Evolutionary conservation across 1,284 basidiomycete genomes (phyloP), one percentile per base, ranked within the genome.

Genomic region (Leccinum olivaceoglutinosum): DNA sequence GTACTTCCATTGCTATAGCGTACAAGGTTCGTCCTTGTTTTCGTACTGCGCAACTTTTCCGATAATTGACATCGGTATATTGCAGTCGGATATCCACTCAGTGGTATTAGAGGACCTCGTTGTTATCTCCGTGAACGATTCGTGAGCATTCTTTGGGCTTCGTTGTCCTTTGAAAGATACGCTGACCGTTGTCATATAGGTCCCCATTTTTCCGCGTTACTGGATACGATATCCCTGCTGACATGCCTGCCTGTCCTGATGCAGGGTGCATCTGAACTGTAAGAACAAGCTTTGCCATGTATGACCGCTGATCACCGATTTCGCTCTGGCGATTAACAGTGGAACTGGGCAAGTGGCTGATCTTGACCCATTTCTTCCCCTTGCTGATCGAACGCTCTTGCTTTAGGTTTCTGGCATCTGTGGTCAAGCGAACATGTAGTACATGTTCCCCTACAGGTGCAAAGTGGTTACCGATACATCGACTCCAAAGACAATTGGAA

Each of bases 351-450:
- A 21, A 69, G 67, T 4, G 3, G 36, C 53, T 34, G 21, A 38
- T 14, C 16, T 46, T 8, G 2, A 21, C n/a, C 16, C 4, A 1
- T 1, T 2, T 38, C 1, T n/a, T 46, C n/a, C 14, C 2, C 9
- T 7, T n/a, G 9, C 36, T 68, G 32, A 71, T 41, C 6, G 4
- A 18, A 12, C 11, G 2, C 36, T 36, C 36, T 21, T 21, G 18
- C 34, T 51, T 21, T 36, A 69, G 68, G 1, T 53, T 32, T 53
- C 68, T 4, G 1, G 21, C 10, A 4, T 2, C 0, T 71, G 68
- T 18, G 70, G 68, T 11, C 0, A 46, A 8, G 29, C 14, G 1
- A 69, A 69, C 55, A 44, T 59, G 68, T 69, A 44, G 0, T 64
- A 62, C 46, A 8, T 69, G 18, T 18, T 34, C 8, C 68, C 67